Base-by-base conservation (phyloP, 352 stramenopile species). In the Achlya hypogyna region DNA sequence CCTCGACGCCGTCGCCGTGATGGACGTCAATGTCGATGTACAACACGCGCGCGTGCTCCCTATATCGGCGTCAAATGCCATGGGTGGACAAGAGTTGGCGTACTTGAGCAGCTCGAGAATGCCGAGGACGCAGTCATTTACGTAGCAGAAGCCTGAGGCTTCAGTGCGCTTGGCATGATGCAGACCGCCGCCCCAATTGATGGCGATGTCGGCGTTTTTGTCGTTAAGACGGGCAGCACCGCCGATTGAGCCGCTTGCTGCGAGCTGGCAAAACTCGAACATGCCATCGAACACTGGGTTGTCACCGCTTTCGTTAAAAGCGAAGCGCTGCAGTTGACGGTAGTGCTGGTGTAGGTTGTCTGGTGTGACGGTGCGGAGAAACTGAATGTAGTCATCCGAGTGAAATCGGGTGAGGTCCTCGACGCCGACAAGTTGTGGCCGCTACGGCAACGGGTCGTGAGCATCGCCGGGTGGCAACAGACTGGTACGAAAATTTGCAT, bases 21-120 rank as follows among this genome's bases (percentile, higher is more conserved):
- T 99, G 97, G 71, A 99, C 98, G 74, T 99, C 97, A 84, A 99
- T 99, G 77, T 99, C 97, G 66, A 99, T 98, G 78, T 99, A 99
- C 28, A 99, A 78, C 28, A 99, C 97, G 62, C 97, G 88, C 69
- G 97, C 83, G 74, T 99, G 94, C 31, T 78, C 86, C 77, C 64
- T 71, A 43, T 5, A 38, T 56, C 4, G 10, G 27, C 16, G 9
- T 31, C 22, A 23, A 52, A 18, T 12, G 10, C 10, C 1, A 51
- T 22, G 66, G 1, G n/a, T n/a, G 6, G 20, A 23, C 9, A 71
- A 20, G 29, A 65, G 49, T 64, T 22, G 14, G 20, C n/a, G 18
- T 69, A 86, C 78, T 99, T 99, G 23, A 99, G 79, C 25, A 99
- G 76, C 73, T 99, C 97, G 35, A 99, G 72, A 76, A 99, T 99